Evolutionary conservation across 805 yeast species (phyloP).

Genomic region (Brettanomyces custersianus): DNA sequence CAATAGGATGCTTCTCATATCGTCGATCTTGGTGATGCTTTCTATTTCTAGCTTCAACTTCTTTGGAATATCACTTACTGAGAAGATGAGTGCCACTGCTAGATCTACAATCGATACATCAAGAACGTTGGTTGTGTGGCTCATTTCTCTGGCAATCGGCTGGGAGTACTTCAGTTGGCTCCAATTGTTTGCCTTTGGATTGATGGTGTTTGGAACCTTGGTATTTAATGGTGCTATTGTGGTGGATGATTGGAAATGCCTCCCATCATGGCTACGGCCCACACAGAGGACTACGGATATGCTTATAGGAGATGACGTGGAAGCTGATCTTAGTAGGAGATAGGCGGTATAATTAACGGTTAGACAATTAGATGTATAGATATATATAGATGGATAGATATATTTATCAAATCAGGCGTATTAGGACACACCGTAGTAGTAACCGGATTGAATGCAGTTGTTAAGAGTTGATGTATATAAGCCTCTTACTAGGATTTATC

Average conservation of each 20-base stretch:
- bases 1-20: constrained; percentile 32
- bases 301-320: constrained; percentile 26
- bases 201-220: constrained; percentile 63
- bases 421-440: no score
- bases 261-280: constrained; percentile 38
- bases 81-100: constrained; percentile 61
- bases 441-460: no score
- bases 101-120: constrained; percentile 74
- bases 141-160: constrained; percentile 56
- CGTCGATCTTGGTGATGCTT: constrained; percentile 59
- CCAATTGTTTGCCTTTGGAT: constrained; percentile 55
- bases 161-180: constrained; percentile 64
- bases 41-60: constrained; percentile 66
- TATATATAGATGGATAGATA: no score
- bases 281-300: constrained; percentile 16
- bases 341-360: constrained; percentile 4
- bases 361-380: no score
- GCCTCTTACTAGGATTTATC: no score
- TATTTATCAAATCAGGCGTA: no score
- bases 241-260: constrained; percentile 37
- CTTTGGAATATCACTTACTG: constrained; percentile 64
- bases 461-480: no score
- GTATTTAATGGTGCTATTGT: constrained; percentile 61
- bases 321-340: constrained; percentile 34
- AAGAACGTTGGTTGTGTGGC: constrained; percentile 69